Percentiles rank a stretch among this genome's conserved stretches.
phyloP scores from a whole-genome alignment of 352 stramenopile species.

The Paralagenidium karlingii region DNA sequence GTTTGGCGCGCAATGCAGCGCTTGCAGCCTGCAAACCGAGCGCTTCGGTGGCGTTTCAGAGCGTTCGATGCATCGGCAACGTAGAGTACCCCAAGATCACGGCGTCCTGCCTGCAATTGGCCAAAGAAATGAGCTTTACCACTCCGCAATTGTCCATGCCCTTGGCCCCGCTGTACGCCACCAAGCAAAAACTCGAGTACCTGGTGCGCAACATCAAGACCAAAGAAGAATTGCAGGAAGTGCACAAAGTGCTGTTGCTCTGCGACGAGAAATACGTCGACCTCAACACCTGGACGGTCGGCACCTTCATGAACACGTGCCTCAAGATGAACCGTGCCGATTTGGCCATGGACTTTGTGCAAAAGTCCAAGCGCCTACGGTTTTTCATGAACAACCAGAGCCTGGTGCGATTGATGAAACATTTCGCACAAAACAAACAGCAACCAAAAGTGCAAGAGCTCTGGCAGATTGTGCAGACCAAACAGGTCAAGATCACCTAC shows the following conservation, averaged over 20 bases:
- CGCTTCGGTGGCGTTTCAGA: not conserved
- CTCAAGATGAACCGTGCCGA: slow-evolving; percentile 6
- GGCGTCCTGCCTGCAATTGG: not conserved
- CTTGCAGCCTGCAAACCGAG: no score
- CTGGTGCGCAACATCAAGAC: not conserved
- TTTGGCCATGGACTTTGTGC: slow-evolving; percentile 7
- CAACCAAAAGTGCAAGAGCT: slow-evolving; percentile 5
- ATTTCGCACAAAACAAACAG: slow-evolving; percentile 2
- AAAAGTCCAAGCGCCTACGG: slow-evolving; percentile 2
- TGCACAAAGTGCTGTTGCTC: slow-evolving; percentile 4
- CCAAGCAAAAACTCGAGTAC: slow-evolving; percentile 1
- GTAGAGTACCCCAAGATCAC: not conserved
- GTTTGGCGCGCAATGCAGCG: no score
- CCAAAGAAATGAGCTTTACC: not conserved
- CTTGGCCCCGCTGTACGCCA: not conserved
- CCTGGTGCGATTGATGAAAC: slow-evolving; percentile 2
- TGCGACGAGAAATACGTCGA: slow-evolving; percentile 5
- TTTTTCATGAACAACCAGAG: slow-evolving; percentile 5
- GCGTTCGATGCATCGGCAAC: not conserved
- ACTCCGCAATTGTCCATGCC: not conserved
- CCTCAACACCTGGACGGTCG: slow-evolving; percentile 3
- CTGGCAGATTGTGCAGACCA: not conserved
- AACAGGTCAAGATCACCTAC: slow-evolving; percentile 4
- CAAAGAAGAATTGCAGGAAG: slow-evolving; percentile 6
- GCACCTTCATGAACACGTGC: slow-evolving; percentile 11